Evolutionary conservation across 2,329 filamentous ascomycete species (phyloP).

Genomic region (Claviceps sp.): DNA sequence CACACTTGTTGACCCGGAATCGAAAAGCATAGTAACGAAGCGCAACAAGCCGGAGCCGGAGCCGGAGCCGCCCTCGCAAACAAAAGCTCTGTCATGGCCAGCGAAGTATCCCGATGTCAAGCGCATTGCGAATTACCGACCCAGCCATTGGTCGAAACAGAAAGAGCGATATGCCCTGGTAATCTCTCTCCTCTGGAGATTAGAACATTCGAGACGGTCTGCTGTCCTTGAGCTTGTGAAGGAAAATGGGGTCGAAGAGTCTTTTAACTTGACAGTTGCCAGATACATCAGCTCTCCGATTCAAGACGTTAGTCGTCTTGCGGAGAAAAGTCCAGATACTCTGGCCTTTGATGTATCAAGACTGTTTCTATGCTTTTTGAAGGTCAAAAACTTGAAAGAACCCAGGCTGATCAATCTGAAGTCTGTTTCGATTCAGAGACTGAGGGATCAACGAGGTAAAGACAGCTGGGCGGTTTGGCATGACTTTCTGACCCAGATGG

Average conservation of each 20-base stretch:
- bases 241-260: slow-evolving; percentile 6
- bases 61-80: background rate
- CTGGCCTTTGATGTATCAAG: slow-evolving; percentile 18
- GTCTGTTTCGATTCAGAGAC: slow-evolving; percentile 6
- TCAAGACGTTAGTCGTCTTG: slow-evolving; percentile 5
- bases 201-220: slow-evolving; percentile 16
- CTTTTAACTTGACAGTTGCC: slow-evolving; percentile 4
- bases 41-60: background rate
- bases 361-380: slow-evolving; percentile 18
- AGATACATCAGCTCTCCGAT: slow-evolving; percentile 8
- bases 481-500: slow-evolving; percentile 14
- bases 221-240: slow-evolving; percentile 14
- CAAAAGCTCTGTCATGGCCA: background rate
- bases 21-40: background rate
- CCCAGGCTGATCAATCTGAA: slow-evolving; percentile 3
- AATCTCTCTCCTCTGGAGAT: slow-evolving; percentile 17
- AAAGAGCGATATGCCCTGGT: slow-evolving; percentile 18
- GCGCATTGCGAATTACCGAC: slow-evolving; percentile 10
- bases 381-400: slow-evolving; percentile 13
- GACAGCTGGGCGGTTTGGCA: slow-evolving; percentile 14
- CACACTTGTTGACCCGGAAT: background rate
- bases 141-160: slow-evolving; percentile 14
- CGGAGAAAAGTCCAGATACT: slow-evolving; percentile 5
- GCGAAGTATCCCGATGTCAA: slow-evolving; percentile 5
- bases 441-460: slow-evolving; percentile 10